Percentiles rank a stretch among this genome's conserved stretches.
phyloP scores from a whole-genome alignment of 441 rosid genomes.

The Kokia cookei region DNA sequence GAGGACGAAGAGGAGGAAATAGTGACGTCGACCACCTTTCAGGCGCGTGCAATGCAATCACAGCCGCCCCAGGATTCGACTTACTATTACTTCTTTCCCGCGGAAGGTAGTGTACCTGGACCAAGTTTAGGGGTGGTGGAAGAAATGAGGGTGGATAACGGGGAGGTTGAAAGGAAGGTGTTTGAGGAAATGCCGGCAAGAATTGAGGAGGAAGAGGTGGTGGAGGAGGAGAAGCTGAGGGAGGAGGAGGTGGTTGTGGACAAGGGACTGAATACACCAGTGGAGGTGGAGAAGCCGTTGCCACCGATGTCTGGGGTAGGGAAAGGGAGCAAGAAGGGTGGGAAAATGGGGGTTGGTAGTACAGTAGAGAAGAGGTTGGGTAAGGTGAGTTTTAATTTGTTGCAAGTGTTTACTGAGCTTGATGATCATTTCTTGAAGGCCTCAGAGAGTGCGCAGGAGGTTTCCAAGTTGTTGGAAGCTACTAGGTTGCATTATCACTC shows the following conservation, averaged over 20 bases:
- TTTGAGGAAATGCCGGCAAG: conserved; percentile 16
- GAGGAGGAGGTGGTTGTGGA: conserved; percentile 11
- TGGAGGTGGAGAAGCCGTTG: conserved; percentile 19
- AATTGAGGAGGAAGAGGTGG: conserved; percentile 33
- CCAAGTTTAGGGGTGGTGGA: conserved; percentile 45
- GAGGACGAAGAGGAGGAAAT: conserved; percentile 14
- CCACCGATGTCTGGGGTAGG: conserved; percentile 16
- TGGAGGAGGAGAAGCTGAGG: conserved; percentile 2
- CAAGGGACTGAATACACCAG: neutral
- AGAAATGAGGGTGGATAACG: conserved; percentile 20
- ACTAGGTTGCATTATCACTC: conserved; percentile 92
- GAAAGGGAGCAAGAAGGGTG: conserved; percentile 44
- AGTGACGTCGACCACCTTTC: conserved; percentile 17
- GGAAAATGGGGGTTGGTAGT: conserved; percentile 9
- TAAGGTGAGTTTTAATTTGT: conserved; percentile 33
- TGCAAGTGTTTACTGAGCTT: conserved; percentile 48
- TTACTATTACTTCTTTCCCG: conserved; percentile 41
- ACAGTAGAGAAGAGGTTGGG: conserved; percentile 37
- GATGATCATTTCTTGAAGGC: conserved; percentile 88
- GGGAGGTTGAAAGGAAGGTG: conserved; percentile 19
- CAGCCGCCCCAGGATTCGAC: conserved; percentile 19
- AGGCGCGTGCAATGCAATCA: conserved; percentile 15
- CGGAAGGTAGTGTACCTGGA: conserved; percentile 46
- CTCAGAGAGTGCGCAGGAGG: conserved; percentile 86
- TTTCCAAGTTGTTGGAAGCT: conserved; percentile 93